Evolutionary conservation across 164 flowering plant genomes (phyloP), one percentile per base, ranked within the genome.

Genomic region (Cinnamomum micranthum): DNA sequence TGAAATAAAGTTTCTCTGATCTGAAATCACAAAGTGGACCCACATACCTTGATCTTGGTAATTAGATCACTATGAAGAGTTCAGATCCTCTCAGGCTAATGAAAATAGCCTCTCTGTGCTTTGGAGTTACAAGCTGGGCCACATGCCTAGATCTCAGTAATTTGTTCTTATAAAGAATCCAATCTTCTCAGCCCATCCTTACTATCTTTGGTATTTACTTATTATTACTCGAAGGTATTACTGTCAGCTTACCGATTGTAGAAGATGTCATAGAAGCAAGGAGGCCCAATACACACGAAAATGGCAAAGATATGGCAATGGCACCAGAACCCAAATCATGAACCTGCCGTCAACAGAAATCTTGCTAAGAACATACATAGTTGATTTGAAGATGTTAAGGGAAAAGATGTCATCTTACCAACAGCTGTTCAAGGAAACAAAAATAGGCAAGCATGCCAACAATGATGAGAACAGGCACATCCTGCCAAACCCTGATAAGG

Each of bases 401-500:
- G 52, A 28, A 35, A 55, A 65, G 6, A n/a, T 28, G 17, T 15
- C 41, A 25, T 25, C 87, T 82, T 88, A 95, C 99, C 92, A 93
- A 86, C 27, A 95, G 91, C 80, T 92, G 93, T 84, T 95, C 98
- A 19, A 95, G 93, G 77, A 95, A 95, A 81, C 99, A 95, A 74
- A 95, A 95, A 82, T 95, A 93, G 67, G 94, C 95, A 51, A 95
- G 91, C 94, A 95, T 92, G 87, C 99, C 87, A 78, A 95, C 83
- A 72, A 95, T 88, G 69, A 92, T 91, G 19, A 95, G 97, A 73
- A 93, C 86, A 2, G 99, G 99, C 41, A 93, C 88, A 74, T 93
- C 98, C 80, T 92, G 98, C 95, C 97, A 93, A 74, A 90, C 85
- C 89, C 99, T 95, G 84, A 24, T 1, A 74, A 79, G 55, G 79